These are phyloP conservation scores for Saxophila tyrrhenica DNA, from an alignment of 495 filamentous ascomycete species.

Conservation along the genomic window DNA sequence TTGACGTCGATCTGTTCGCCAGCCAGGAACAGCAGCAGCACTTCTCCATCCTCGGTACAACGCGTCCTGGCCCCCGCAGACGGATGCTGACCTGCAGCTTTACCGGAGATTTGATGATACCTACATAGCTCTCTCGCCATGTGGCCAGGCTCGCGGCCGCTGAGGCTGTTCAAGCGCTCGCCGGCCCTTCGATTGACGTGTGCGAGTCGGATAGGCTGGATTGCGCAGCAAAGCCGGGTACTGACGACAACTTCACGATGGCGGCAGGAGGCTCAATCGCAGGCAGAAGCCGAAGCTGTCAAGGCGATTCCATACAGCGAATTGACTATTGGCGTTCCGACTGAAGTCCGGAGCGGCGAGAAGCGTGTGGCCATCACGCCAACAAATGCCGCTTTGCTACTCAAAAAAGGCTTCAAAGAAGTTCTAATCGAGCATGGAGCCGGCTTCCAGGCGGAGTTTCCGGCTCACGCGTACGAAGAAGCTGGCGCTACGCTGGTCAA, in stretches of 20 bases:
- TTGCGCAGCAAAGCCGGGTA: conserved; percentile 1
- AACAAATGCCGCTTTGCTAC: conserved; percentile 60
- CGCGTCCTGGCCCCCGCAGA: too few relatives aligned
- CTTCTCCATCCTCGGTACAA: too few relatives aligned
- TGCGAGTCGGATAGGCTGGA: background rate
- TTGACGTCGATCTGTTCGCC: too few relatives aligned
- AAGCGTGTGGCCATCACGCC: conserved; percentile 70
- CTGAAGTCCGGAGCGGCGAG: conserved; percentile 49
- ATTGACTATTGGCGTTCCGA: conserved; percentile 59
- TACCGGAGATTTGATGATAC: background rate
- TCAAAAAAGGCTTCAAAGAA: conserved; percentile 67
- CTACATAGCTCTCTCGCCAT: conserved; percentile 9
- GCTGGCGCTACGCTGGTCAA: conserved; percentile 64
- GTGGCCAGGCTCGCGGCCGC: conserved; percentile 17
- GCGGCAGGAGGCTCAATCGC: background rate
- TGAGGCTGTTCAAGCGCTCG: conserved; percentile 13
- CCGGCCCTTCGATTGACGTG: background rate
- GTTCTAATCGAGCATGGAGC: conserved; percentile 66
- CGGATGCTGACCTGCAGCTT: too few relatives aligned
- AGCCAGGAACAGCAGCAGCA: too few relatives aligned
- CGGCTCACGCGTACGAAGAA: conserved; percentile 56
- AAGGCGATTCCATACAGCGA: conserved; percentile 50
- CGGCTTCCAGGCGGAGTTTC: conserved; percentile 60
- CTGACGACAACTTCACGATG: conserved; percentile 4
- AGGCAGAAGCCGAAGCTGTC: conserved; percentile 3